Evolutionary conservation across 768 basidiomycete genomes (phyloP).

Genomic region (Amanita inopinata): DNA sequence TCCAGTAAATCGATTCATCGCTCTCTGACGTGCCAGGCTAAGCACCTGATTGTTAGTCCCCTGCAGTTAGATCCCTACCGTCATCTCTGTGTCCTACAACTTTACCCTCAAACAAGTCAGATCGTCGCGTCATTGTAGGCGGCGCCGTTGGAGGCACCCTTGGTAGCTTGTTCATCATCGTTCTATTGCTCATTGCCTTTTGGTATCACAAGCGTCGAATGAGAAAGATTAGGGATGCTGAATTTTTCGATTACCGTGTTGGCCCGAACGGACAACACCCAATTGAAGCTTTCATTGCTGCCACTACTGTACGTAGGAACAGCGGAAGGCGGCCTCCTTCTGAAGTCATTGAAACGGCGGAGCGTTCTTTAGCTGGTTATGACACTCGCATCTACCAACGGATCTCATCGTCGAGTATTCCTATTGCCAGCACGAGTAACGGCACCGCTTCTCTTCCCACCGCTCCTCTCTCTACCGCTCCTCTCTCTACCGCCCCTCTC

Average conservation of each 20-base stretch:
- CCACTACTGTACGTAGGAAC: too few species aligned
- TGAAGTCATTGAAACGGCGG: not conserved
- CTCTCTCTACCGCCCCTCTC: not conserved
- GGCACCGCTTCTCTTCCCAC: not conserved
- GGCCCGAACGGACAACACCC: too few species aligned
- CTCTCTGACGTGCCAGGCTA: not conserved
- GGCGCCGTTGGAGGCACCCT: not conserved
- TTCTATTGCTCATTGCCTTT: not conserved
- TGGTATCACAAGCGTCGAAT: not conserved
- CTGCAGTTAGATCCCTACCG: not conserved
- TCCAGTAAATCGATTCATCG: slow-evolving; percentile 14
- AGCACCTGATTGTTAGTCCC: not conserved
- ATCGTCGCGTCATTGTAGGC: not conserved
- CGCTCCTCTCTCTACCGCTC: not conserved
- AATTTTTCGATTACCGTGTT: too few species aligned
- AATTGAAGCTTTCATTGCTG: too few species aligned
- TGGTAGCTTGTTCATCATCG: not conserved
- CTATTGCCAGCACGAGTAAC: too few species aligned
- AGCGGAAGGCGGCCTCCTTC: not conserved
- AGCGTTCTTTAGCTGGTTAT: not conserved
- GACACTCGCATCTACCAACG: not conserved
- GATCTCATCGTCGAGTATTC: not conserved
- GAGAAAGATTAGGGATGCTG: not conserved
- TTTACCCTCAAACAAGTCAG: too few species aligned
- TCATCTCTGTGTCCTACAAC: not conserved